These are phyloP conservation scores for Parasitella parasitica DNA, from an alignment of 371 early-diverging fungal species.

Conservation along the genomic window DNA sequence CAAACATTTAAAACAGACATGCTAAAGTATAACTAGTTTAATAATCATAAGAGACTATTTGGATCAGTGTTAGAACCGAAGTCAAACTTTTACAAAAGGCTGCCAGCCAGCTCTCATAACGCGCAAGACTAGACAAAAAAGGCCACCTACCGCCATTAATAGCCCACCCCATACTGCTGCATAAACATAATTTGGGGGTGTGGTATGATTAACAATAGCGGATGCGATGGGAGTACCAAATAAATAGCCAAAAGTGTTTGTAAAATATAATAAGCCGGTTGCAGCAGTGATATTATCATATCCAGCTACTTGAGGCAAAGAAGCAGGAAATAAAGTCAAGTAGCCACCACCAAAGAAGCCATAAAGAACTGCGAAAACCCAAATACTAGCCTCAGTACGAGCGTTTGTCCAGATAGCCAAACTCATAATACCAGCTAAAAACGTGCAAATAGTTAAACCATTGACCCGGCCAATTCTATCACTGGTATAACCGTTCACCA, in stretches of 20 bases:
- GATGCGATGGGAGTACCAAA: conserved; percentile 58
- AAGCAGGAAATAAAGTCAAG: conserved; percentile 50
- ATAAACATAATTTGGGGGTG: conserved; percentile 22
- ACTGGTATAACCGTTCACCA: conserved; percentile 46
- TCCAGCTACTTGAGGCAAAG: conserved; percentile 51
- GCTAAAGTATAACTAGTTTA: background rate
- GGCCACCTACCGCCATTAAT: conserved; percentile 27
- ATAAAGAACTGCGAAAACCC: conserved; percentile 46
- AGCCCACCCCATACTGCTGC: conserved; percentile 30
- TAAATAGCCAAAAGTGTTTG: conserved; percentile 51
- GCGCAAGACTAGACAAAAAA: conserved; percentile 27
- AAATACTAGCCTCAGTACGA: conserved; percentile 34
- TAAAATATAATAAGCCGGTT: conserved; percentile 48
- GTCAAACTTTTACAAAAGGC: conserved; percentile 21
- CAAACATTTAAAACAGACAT: background rate
- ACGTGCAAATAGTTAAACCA: conserved; percentile 45
- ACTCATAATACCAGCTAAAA: conserved; percentile 44
- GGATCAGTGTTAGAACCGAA: background rate
- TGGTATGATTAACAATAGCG: conserved; percentile 29
- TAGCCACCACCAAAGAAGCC: conserved; percentile 63
- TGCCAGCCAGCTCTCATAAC: conserved; percentile 30
- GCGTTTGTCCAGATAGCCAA: conserved; percentile 45
- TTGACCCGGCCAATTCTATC: conserved; percentile 63
- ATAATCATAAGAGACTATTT: too few species aligned
- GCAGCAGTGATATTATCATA: conserved; percentile 45